A percentile compares a stretch with the other conserved stretches of the same genome.
Conservation (phyloP, 2,329 filamentous ascomycete genomes). For the Cladophialophora chaetospira region DNA sequence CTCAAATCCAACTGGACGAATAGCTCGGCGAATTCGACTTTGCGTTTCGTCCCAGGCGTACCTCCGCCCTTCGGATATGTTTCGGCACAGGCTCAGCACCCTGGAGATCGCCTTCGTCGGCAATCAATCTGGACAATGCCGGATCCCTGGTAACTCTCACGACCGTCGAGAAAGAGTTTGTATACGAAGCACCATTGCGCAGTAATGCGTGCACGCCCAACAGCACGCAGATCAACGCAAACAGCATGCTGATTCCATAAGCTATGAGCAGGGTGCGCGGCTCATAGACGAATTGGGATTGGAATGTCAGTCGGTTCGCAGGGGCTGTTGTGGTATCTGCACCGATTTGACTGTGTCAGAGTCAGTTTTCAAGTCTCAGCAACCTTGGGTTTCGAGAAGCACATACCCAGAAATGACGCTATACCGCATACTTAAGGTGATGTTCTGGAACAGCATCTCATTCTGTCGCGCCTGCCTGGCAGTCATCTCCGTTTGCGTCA, state of each 20-base stretch:
- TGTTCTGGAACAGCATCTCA: conserved; percentile 23
- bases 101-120: conserved; percentile 21
- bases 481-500: conserved; percentile 12
- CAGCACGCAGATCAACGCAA: conserved; percentile 16
- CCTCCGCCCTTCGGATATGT: conserved; percentile 10
- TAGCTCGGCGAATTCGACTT: conserved; percentile 5
- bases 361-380: neutral
- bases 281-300: conserved; percentile 22
- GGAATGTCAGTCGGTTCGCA: conserved; percentile 1
- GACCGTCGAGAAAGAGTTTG: conserved; percentile 23
- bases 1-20: conserved; percentile 3
- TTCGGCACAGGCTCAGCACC: conserved; percentile 20
- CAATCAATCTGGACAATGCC: conserved; percentile 17
- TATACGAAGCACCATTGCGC: conserved; percentile 22
- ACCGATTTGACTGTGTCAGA: neutral
- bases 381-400: neutral
- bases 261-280: conserved; percentile 18
- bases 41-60: conserved; percentile 14
- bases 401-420: conserved; percentile 16
- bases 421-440: conserved; percentile 22
- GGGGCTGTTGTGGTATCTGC: neutral
- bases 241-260: conserved; percentile 14
- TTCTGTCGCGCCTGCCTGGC: conserved; percentile 1
- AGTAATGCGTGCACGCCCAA: conserved; percentile 20
- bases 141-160: conserved; percentile 23